Evolutionary conservation across 169 alveolate species (phyloP).

Genomic region (Plasmodium knowlesi): DNA sequence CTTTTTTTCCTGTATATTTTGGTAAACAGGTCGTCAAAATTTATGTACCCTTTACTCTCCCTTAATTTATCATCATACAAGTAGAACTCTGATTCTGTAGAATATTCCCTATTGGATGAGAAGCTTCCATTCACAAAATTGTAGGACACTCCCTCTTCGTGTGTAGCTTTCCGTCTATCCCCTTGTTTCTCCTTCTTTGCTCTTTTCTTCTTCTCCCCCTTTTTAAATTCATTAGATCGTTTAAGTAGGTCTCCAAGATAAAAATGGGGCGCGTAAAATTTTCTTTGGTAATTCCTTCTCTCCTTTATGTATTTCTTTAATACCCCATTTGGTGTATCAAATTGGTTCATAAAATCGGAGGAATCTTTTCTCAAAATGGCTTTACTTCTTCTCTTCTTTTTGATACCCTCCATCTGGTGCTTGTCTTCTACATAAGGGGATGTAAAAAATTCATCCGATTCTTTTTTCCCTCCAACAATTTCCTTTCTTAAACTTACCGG

Average conservation of each 20-base stretch:
- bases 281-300: conserved; percentile 32
- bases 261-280: conserved; percentile 23
- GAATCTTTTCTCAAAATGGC: conserved; percentile 74
- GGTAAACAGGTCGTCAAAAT: conserved; percentile 58
- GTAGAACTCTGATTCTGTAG: conserved; percentile 22
- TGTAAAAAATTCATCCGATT: conserved; percentile 27
- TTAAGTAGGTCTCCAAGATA: not conserved
- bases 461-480: not conserved
- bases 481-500: conserved; percentile 21
- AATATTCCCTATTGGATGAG: conserved; percentile 9
- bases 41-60: conserved; percentile 21
- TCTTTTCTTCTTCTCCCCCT: not conserved
- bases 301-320: conserved; percentile 45
- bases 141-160: conserved; percentile 12
- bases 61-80: not conserved
- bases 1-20: conserved; percentile 65
- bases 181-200: not conserved
- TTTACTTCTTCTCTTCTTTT: not conserved
- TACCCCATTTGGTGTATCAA: conserved; percentile 1
- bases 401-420: not conserved
- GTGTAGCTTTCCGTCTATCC: not conserved
- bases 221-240: not conserved
- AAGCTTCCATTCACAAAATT: conserved; percentile 26
- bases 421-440: conserved; percentile 24
- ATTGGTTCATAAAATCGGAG: not conserved